Conservation (phyloP, 148 eudicot genomes). For the Vaccinium macrocarpon region DNA sequence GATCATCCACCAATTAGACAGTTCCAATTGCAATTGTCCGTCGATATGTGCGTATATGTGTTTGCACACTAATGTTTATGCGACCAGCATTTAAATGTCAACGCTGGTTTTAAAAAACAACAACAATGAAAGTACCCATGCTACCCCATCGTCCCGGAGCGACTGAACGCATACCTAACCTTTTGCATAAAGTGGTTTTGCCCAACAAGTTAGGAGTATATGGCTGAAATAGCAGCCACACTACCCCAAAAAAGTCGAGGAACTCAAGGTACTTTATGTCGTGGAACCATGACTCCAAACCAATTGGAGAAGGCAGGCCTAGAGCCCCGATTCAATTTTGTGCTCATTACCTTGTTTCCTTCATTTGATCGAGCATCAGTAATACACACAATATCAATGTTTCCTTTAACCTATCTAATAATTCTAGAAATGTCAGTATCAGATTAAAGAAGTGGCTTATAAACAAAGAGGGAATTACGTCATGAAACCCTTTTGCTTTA, state of each 20-base stretch:
- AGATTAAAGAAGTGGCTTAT: conserved; percentile 24
- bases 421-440: not conserved
- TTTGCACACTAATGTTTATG: not conserved
- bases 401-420: not conserved
- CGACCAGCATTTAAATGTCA: not conserved
- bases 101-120: not conserved
- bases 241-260: too few species aligned
- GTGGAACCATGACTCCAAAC: not conserved
- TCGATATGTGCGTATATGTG: too few species aligned
- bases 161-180: not conserved
- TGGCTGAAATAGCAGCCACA: too few species aligned
- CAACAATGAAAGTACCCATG: not conserved
- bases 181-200: not conserved
- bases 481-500: conserved; percentile 22
- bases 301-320: not conserved
- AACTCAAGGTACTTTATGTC: too few species aligned
- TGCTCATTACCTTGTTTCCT: not conserved
- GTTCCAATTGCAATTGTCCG: not conserved
- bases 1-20: not conserved
- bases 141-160: not conserved
- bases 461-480: conserved; percentile 24
- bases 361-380: not conserved
- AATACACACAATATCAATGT: not conserved
- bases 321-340: not conserved
- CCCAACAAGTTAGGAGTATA: not conserved